Evolutionary conservation across 805 yeast genomes (phyloP).

Genomic region (Myxozyma udenii): DNA sequence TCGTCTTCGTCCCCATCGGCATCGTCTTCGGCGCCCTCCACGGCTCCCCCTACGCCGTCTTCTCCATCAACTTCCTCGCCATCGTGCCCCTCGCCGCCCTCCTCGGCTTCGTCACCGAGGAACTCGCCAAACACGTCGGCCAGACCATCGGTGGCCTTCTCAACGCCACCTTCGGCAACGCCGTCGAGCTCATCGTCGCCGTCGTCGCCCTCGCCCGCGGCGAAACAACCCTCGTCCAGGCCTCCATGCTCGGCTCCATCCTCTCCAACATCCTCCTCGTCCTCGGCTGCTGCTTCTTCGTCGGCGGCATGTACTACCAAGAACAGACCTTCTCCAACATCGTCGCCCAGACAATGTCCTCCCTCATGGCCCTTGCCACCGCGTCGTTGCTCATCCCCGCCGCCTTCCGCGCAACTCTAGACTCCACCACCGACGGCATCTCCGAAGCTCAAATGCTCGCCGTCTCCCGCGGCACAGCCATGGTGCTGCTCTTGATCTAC

Average conservation of each 20-base stretch:
- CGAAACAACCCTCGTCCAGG: slow-evolving; percentile 92
- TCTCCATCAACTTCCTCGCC: slow-evolving; percentile 77
- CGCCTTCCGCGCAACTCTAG: slow-evolving; percentile 80
- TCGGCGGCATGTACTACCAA: slow-evolving; percentile 83
- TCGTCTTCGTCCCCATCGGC: slow-evolving; percentile 88
- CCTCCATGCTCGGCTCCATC: slow-evolving; percentile 94
- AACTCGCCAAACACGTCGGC: slow-evolving; percentile 81
- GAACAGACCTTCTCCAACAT: slow-evolving; percentile 92
- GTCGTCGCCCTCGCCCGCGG: slow-evolving; percentile 80
- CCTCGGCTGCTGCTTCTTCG: slow-evolving; percentile 90
- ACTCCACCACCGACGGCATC: slow-evolving; percentile 46
- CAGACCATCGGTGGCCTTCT: slow-evolving; percentile 89
- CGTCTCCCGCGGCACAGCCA: slow-evolving; percentile 80
- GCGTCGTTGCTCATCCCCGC: slow-evolving; percentile 91
- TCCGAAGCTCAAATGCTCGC: slow-evolving; percentile 54
- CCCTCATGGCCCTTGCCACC: slow-evolving; percentile 85
- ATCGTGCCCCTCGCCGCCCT: slow-evolving; percentile 90
- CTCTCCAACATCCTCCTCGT: slow-evolving; percentile 84
- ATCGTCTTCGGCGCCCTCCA: slow-evolving; percentile 62
- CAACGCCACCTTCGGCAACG: slow-evolving; percentile 97
- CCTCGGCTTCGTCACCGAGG: slow-evolving; percentile 90
- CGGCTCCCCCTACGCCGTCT: slow-evolving; percentile 55
- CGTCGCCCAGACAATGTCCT: slow-evolving; percentile 96
- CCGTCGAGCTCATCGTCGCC: slow-evolving; percentile 93
- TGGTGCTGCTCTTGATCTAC: slow-evolving; percentile 74